phyloP scores from a whole-genome alignment of 495 filamentous ascomycete species.

The Corynascus novoguineensis region DNA sequence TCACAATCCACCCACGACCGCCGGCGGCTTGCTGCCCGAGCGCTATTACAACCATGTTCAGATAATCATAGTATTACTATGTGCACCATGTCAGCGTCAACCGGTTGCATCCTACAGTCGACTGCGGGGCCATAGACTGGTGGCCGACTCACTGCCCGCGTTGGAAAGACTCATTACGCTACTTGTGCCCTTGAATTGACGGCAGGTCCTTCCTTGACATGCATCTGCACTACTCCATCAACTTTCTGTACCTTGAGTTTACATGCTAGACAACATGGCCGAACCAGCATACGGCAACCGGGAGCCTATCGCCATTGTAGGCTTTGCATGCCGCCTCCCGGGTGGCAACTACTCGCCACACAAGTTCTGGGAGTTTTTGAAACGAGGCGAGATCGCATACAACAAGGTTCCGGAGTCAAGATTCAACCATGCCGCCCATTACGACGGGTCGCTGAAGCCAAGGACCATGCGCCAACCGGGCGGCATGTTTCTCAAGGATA shows the following conservation, averaged over 20 bases:
- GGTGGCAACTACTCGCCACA: conserved; percentile 8
- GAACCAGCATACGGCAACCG: neutral
- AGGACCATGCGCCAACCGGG: conserved; percentile 13
- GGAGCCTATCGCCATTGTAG: conserved; percentile 14
- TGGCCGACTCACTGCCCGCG: no score
- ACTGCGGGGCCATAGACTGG: no score
- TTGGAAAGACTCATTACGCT: no score
- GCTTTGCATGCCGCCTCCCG: conserved; percentile 15
- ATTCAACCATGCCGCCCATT: conserved; percentile 13
- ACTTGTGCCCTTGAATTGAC: no score
- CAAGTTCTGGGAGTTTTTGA: conserved; percentile 15
- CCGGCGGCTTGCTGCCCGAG: no score
- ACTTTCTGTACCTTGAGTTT: neutral
- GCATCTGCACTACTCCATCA: neutral
- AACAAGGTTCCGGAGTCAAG: conserved; percentile 7
- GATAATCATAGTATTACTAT: no score
- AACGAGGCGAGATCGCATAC: neutral
- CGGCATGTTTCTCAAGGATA: conserved; percentile 17
- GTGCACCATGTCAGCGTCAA: no score
- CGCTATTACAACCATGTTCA: no score
- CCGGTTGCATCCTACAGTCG: no score
- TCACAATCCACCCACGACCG: no score
- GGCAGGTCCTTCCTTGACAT: no score
- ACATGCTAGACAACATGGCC: neutral
- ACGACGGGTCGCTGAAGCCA: conserved; percentile 14